These are phyloP conservation scores for Geum urbanum DNA, from an alignment of 306 rosid genomes.

Conservation along the genomic window DNA sequence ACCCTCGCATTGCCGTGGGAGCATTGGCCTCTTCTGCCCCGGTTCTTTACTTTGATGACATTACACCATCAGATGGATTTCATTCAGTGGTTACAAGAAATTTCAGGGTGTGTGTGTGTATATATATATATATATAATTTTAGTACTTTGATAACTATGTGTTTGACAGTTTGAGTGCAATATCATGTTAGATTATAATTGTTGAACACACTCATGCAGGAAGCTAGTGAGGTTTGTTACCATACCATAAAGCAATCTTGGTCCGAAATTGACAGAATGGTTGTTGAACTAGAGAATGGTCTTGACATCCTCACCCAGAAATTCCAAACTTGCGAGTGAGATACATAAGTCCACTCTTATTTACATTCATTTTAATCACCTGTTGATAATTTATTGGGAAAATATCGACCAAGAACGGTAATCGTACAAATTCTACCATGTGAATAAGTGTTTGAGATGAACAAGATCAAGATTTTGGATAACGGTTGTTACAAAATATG, in stretches of 20 bases:
- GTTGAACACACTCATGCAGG: constrained; percentile 30
- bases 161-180: neutral
- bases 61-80: constrained; percentile 42
- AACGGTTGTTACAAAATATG: no score
- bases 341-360: no score
- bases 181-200: neutral
- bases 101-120: no score
- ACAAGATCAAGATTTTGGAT: no score
- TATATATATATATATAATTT: no score
- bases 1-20: constrained; percentile 53
- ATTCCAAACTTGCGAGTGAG: constrained; percentile 51
- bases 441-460: no score
- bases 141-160: no score
- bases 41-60: constrained; percentile 43
- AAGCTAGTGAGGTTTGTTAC: constrained; percentile 45
- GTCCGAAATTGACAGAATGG: constrained; percentile 49
- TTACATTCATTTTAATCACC: no score
- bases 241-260: constrained; percentile 47
- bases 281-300: constrained; percentile 29
- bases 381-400: no score
- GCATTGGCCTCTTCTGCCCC: constrained; percentile 68
- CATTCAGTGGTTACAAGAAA: constrained; percentile 40
- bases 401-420: no score
- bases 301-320: constrained; percentile 39
- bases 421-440: no score